These are phyloP conservation scores for Mitragyna speciosa DNA, from an alignment of 257 asterid genomes.

Conservation along the genomic window DNA sequence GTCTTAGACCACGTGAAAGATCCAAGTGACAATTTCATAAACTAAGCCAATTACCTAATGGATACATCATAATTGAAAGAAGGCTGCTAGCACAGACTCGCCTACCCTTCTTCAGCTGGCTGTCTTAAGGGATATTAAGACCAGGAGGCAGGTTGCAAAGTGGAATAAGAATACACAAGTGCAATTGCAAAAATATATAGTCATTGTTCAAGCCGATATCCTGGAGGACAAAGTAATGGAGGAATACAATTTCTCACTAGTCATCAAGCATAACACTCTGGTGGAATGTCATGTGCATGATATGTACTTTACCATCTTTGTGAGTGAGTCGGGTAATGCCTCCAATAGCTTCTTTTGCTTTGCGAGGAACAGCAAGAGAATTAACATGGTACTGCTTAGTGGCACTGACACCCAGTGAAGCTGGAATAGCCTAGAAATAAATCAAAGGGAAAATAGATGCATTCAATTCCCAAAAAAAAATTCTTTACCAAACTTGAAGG, in stretches of 20 bases:
- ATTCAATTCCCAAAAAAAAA: constrained; percentile 9
- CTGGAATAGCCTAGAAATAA: constrained; percentile 76
- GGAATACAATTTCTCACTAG: not conserved
- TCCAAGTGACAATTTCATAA: not conserved
- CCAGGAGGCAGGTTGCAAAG: not conserved
- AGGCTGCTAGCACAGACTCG: not conserved
- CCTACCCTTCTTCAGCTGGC: not conserved
- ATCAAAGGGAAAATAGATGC: constrained; percentile 3
- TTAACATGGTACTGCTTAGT: constrained; percentile 83
- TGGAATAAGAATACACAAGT: not conserved
- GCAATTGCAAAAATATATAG: too few species aligned
- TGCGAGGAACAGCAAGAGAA: constrained; percentile 97
- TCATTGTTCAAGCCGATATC: not conserved
- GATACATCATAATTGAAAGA: not conserved
- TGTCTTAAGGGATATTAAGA: not conserved
- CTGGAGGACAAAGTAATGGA: not conserved
- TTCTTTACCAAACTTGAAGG: constrained; percentile 13
- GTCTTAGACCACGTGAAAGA: not conserved
- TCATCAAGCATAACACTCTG: not conserved
- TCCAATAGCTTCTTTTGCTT: constrained; percentile 99
- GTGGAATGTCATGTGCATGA: not conserved
- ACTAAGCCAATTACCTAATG: not conserved
- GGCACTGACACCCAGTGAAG: constrained; percentile 91
- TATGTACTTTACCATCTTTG: constrained; percentile 60
- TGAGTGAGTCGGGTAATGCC: constrained; percentile 93